Conservation (phyloP, 495 filamentous ascomycete genomes). For the Aspergillus coremiiformis region DNA sequence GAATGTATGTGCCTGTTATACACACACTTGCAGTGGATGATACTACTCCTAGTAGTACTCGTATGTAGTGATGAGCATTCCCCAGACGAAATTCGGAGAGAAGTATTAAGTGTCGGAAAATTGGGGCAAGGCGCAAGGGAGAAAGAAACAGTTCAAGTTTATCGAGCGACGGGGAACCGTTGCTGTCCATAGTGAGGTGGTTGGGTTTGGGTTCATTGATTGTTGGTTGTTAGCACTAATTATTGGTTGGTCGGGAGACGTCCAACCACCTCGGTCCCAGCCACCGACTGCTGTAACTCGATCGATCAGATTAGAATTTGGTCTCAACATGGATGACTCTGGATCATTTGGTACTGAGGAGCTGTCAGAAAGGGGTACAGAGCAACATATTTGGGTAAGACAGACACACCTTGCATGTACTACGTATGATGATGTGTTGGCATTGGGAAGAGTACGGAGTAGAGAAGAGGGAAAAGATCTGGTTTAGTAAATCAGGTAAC, state of each 20-base stretch:
- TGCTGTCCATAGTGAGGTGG: slow-evolving; percentile 6
- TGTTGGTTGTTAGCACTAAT: too few species aligned
- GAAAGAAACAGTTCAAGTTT: background rate
- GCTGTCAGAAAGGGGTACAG: background rate
- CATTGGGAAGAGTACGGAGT: background rate
- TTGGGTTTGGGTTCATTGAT: too few species aligned
- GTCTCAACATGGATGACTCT: slow-evolving; percentile 4
- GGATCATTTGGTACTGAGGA: slow-evolving; percentile 9
- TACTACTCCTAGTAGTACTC: too few species aligned
- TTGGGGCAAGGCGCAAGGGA: slow-evolving; percentile 2
- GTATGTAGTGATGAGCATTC: slow-evolving; percentile 18
- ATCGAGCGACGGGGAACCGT: background rate
- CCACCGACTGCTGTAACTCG: slow-evolving; percentile 13
- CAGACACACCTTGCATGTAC: background rate
- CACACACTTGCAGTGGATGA: slow-evolving; percentile 16
- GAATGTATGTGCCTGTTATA: slow-evolving; percentile 14
- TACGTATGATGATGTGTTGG: background rate
- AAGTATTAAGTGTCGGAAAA: background rate
- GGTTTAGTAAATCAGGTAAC: too few species aligned
- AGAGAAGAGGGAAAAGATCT: background rate
- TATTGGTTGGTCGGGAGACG: slow-evolving; percentile 4
- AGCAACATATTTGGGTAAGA: background rate
- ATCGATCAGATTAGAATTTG: slow-evolving; percentile 1
- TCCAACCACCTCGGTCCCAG: slow-evolving; percentile 14
- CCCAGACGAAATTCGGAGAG: slow-evolving; percentile 4